Conservation (phyloP, 345 rosid species). For the Turritis glabra region DNA sequence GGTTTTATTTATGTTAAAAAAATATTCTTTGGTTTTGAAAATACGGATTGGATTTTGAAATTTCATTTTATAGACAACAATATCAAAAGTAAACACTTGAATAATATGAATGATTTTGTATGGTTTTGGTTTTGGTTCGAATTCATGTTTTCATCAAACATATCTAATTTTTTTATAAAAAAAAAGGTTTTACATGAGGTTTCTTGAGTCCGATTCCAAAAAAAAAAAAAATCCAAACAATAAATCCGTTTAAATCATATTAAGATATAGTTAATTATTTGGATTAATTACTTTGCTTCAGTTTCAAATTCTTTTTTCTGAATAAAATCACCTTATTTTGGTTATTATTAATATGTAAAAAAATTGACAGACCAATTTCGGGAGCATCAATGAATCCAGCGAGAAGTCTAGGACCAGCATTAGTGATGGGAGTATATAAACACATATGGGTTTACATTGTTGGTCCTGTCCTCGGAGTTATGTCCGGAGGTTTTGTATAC, state of each 20-base stretch:
- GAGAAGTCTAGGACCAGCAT: constrained; percentile 76
- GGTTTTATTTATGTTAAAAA: no score
- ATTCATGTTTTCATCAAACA: no score
- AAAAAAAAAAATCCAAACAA: no score
- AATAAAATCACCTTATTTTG: not conserved
- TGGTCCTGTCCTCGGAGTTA: constrained; percentile 56
- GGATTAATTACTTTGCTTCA: not conserved
- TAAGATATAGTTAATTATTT: not conserved
- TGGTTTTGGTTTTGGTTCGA: not conserved
- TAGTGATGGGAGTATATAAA: constrained; percentile 48
- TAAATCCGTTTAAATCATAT: no score
- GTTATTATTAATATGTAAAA: not conserved
- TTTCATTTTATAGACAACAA: not conserved
- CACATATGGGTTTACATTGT: constrained; percentile 67
- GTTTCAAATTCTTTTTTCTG: not conserved
- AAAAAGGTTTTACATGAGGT: no score
- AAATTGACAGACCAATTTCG: not conserved
- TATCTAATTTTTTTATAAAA: not conserved
- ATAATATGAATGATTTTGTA: not conserved
- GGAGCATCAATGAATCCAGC: constrained; percentile 97
- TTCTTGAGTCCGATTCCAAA: no score
- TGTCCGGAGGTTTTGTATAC: constrained; percentile 58
- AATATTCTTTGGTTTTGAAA: no score
- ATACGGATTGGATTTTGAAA: no score
- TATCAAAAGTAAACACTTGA: no score